Conservation (phyloP, 2,329 filamentous ascomycete genomes). For the Colletotrichum godetiae region DNA sequence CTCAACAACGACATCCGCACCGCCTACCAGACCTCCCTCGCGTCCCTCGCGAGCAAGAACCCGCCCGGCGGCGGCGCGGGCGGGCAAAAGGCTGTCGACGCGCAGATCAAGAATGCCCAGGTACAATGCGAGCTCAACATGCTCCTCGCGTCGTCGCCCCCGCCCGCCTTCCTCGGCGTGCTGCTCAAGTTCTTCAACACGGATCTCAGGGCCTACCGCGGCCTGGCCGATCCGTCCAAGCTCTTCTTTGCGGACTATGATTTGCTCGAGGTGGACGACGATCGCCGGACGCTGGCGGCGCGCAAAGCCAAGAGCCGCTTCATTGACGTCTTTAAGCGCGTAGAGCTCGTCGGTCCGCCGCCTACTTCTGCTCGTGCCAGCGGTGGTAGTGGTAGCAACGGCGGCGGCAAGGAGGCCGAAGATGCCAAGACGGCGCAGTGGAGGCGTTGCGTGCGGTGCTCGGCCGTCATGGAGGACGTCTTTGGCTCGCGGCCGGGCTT, state of each 20-base stretch:
- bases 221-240: constrained; percentile 71
- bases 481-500: constrained; percentile 59
- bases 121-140: constrained; percentile 62
- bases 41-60: constrained; percentile 58
- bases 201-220: constrained; percentile 68
- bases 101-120: constrained; percentile 58
- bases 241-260: constrained; percentile 80
- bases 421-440: constrained; percentile 49
- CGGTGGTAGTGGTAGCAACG: too few relatives aligned
- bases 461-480: constrained; percentile 74
- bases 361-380: background rate
- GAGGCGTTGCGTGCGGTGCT: constrained; percentile 69
- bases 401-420: constrained; percentile 50
- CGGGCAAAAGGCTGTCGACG: constrained; percentile 54
- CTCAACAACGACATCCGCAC: constrained; percentile 62
- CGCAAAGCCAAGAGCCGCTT: constrained; percentile 51
- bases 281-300: constrained; percentile 57
- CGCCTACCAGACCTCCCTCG: constrained; percentile 59
- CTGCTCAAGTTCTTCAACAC: constrained; percentile 74
- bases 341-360: constrained; percentile 54
- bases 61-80: constrained; percentile 45
- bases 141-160: constrained; percentile 60
- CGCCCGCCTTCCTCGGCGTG: constrained; percentile 62
- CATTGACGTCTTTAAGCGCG: constrained; percentile 69
- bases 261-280: constrained; percentile 74